Conservation (phyloP, 108 stramenopile species). For the Fragilariopsis cylindrus region DNA sequence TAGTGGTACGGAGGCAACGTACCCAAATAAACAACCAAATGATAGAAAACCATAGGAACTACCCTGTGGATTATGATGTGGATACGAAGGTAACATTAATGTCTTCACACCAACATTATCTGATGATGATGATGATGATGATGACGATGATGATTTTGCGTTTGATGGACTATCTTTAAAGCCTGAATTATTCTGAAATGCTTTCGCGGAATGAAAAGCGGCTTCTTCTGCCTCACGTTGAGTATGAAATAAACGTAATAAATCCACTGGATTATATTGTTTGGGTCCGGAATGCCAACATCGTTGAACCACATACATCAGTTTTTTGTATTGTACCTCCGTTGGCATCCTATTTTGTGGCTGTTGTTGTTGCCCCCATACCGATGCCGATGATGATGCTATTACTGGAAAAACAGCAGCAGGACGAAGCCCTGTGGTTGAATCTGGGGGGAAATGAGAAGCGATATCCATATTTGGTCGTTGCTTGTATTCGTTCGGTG, state of each 20-base stretch:
- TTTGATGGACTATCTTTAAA: background rate
- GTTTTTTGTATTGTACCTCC: constrained; percentile 8
- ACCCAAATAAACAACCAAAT: background rate
- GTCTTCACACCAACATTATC: constrained; percentile 23
- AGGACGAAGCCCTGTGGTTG: no score
- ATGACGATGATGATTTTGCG: no score
- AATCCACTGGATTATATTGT: constrained; percentile 32
- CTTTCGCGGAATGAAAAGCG: constrained; percentile 46
- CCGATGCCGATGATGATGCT: background rate
- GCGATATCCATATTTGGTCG: no score
- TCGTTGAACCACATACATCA: constrained; percentile 39
- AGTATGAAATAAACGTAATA: constrained; percentile 29
- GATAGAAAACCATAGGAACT: constrained; percentile 33
- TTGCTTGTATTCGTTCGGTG: no score
- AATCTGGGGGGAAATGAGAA: no score
- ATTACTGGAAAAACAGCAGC: background rate
- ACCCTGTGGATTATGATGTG: constrained; percentile 12
- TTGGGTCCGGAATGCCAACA: constrained; percentile 46
- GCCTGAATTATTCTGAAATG: constrained; percentile 19
- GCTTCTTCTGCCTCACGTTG: constrained; percentile 46
- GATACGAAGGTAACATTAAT: constrained; percentile 27
- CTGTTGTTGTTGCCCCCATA: background rate
- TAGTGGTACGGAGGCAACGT: constrained; percentile 8
- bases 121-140: background rate
- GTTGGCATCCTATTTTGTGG: background rate